Evolutionary conservation across 352 stramenopile species (phyloP).

Genomic region (Globisporangium barbulae): DNA sequence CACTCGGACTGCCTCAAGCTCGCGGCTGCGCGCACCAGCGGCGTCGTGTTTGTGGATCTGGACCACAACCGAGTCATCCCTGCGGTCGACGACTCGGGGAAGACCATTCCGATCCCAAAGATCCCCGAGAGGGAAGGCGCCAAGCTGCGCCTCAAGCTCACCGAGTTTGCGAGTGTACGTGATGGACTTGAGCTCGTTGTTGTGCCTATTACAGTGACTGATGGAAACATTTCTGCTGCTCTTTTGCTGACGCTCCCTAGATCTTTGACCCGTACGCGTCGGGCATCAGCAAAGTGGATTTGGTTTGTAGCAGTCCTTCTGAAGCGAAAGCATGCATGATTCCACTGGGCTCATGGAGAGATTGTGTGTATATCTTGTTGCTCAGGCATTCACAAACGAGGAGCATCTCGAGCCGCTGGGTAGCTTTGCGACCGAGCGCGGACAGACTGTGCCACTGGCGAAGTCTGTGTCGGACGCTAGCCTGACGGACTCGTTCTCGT

Average conservation of each 20-base stretch:
- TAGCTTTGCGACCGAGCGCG: constrained; percentile 62
- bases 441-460: constrained; percentile 63
- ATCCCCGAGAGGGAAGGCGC: constrained; percentile 64
- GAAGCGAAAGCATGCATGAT: no score
- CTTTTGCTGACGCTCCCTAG: constrained; percentile 22
- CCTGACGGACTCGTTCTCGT: constrained; percentile 44
- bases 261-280: constrained; percentile 80
- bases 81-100: constrained; percentile 64
- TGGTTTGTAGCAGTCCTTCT: constrained; percentile 26
- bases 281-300: constrained; percentile 64
- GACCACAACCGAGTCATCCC: constrained; percentile 89
- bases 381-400: constrained; percentile 75
- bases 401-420: constrained; percentile 79
- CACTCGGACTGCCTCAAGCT: constrained; percentile 78
- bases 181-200: not conserved
- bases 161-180: constrained; percentile 55
- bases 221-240: not conserved
- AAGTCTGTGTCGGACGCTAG: constrained; percentile 58
- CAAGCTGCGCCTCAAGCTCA: constrained; percentile 62
- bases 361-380: not conserved
- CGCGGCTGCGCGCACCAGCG: constrained; percentile 52
- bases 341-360: not conserved
- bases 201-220: not conserved
- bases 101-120: constrained; percentile 59
- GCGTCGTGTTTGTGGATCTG: constrained; percentile 94